Conservation (phyloP, 495 filamentous ascomycete genomes). For the Hamigera avellanea region DNA sequence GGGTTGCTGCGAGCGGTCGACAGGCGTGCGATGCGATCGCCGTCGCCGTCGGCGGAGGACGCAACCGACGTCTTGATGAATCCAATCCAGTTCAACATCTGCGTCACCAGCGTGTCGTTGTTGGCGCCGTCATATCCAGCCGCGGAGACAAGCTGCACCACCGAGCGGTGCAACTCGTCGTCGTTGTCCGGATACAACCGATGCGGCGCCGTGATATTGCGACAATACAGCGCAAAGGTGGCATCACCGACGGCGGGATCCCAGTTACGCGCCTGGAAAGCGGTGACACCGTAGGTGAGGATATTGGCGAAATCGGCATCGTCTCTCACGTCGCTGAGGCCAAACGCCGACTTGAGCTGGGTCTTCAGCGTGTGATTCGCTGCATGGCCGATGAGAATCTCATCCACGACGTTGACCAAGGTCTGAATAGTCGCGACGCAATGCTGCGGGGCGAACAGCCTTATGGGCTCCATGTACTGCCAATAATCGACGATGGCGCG, state of each 20-base stretch:
- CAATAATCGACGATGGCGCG: conserved; percentile 62
- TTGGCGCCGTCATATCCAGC: too few species aligned
- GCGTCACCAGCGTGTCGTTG: conserved; percentile 30
- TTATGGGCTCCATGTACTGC: conserved; percentile 57
- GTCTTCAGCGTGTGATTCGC: conserved; percentile 30
- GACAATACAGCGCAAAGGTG: conserved; percentile 47
- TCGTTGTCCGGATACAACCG: conserved; percentile 36
- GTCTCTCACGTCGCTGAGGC: conserved; percentile 43
- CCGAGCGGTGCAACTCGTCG: conserved; percentile 25
- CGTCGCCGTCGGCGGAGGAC: background rate
- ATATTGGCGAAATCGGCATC: conserved; percentile 50
- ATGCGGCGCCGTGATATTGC: conserved; percentile 36
- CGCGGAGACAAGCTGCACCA: conserved; percentile 16
- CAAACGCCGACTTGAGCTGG: conserved; percentile 49
- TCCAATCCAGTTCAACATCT: conserved; percentile 55
- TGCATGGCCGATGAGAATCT: conserved; percentile 42
- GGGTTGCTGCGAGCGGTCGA: too few species aligned
- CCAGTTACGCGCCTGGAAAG: conserved; percentile 58
- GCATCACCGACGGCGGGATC: conserved; percentile 46
- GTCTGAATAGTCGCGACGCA: conserved; percentile 47
- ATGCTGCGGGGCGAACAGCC: conserved; percentile 39
- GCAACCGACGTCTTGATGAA: conserved; percentile 39
- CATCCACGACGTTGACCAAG: conserved; percentile 51
- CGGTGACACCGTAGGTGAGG: conserved; percentile 36
- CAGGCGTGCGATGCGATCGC: too few species aligned